phyloP scores from a whole-genome alignment of 306 rosid genomes.

The Boehmeria nivea region DNA sequence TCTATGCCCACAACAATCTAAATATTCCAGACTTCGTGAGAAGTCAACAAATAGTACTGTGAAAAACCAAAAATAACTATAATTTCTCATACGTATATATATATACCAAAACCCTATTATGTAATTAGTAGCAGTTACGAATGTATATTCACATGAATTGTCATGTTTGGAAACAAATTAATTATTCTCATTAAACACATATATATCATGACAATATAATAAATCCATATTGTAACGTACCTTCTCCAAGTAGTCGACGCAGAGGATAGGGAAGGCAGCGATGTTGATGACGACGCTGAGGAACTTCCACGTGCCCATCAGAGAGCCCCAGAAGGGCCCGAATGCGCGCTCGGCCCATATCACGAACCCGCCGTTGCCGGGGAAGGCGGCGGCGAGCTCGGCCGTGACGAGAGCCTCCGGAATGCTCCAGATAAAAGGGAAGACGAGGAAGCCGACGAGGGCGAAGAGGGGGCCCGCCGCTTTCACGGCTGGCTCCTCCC shows the following conservation, averaged over 20 bases:
- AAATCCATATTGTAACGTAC: no score
- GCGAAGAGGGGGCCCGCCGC: conserved; percentile 39
- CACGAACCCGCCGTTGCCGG: conserved; percentile 40
- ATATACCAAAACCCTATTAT: no score
- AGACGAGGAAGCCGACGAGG: conserved; percentile 31
- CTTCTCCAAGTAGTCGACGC: conserved; percentile 28
- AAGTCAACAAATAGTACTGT: no score
- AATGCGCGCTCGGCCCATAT: conserved; percentile 40
- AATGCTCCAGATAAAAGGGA: conserved; percentile 36
- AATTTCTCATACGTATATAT: no score
- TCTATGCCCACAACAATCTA: no score
- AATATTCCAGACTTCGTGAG: no score
- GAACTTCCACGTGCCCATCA: conserved; percentile 40
- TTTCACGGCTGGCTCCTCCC: background rate
- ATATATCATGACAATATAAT: no score
- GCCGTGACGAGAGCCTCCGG: conserved; percentile 40
- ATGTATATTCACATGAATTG: no score
- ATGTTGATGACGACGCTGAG: conserved; percentile 36
- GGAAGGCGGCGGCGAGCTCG: conserved; percentile 36
- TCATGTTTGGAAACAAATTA: no score
- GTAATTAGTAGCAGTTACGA: no score
- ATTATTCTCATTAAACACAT: no score
- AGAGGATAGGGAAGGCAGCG: conserved; percentile 31
- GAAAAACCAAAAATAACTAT: no score
- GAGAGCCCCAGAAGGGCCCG: conserved; percentile 38